Evolutionary conservation across 169 alveolate species (phyloP).

Genomic region (Plasmodium knowlesi): DNA sequence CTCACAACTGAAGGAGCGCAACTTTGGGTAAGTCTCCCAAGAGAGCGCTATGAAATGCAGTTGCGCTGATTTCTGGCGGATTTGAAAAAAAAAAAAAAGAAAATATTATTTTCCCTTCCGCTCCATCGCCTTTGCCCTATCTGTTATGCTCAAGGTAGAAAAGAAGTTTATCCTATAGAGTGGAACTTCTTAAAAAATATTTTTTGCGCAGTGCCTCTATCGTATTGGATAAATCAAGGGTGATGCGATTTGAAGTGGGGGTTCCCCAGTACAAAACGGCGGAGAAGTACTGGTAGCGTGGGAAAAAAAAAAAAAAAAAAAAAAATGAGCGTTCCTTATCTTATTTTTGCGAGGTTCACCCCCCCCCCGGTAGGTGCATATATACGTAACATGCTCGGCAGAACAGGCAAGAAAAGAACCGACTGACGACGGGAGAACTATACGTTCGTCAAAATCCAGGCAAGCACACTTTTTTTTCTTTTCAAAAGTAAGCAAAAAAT

Average conservation of each 20-base stretch:
- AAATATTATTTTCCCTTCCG: background rate
- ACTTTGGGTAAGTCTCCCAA: background rate
- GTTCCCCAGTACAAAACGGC: background rate
- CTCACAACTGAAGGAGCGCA: background rate
- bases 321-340: background rate
- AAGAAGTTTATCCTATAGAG: background rate
- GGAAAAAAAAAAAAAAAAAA: background rate
- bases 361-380: background rate
- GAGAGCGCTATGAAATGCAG: background rate
- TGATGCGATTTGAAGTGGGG: too few relatives aligned
- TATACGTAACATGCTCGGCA: background rate
- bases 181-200: background rate
- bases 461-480: background rate
- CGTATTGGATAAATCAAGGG: background rate
- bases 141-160: background rate
- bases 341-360: background rate
- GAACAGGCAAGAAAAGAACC: background rate
- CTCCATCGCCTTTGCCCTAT: background rate
- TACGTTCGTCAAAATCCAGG: background rate
- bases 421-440: background rate
- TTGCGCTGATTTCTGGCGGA: background rate
- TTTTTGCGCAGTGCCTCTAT: background rate
- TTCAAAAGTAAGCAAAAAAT: background rate
- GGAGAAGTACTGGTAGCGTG: background rate
- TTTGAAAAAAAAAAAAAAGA: background rate